These are phyloP conservation scores for Aspergillus cavernicola DNA, from an alignment of 495 filamentous ascomycete genomes.

Conservation along the genomic window DNA sequence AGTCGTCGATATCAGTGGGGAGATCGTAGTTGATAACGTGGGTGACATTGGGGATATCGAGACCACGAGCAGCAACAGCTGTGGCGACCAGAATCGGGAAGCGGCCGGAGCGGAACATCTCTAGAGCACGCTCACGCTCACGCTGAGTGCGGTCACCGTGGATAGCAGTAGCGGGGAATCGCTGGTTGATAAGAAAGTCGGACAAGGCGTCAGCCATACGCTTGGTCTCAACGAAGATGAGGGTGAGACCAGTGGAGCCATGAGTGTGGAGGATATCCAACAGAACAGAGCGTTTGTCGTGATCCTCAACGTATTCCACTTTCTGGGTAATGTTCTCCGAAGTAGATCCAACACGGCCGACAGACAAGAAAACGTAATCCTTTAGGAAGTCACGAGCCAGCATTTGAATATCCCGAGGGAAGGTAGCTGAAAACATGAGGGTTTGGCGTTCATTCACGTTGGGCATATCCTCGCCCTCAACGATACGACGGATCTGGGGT, in stretches of 20 bases:
- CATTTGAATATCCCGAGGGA: conserved; percentile 99
- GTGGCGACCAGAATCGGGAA: conserved; percentile 97
- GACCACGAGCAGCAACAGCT: conserved; percentile 89
- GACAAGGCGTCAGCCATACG: conserved; percentile 97
- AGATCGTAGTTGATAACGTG: conserved; percentile 99
- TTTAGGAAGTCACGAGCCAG: conserved; percentile 96
- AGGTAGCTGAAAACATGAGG: conserved; percentile 99
- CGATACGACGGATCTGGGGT: conserved; percentile 97
- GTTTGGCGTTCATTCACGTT: conserved; percentile 80
- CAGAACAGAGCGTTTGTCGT: conserved; percentile 95
- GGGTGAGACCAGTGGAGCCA: conserved; percentile 74
- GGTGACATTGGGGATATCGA: conserved; percentile 97
- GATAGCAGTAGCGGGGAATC: conserved; percentile 97
- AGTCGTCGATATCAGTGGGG: conserved; percentile 98
- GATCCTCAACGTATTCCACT: conserved; percentile 95
- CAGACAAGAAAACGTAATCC: conserved; percentile 97
- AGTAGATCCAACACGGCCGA: conserved; percentile 98
- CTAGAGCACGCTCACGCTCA: conserved; percentile 95
- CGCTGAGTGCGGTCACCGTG: conserved; percentile 98
- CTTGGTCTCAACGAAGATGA: conserved; percentile 99
- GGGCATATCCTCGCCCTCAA: conserved; percentile 98
- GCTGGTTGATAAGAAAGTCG: conserved; percentile 96
- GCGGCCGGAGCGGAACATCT: conserved; percentile 92
- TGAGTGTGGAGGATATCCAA: conserved; percentile 97
- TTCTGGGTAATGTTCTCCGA: conserved; percentile 99